Conservation (phyloP, 2,329 filamentous ascomycete species). For the Tolypocladium paradoxum region DNA sequence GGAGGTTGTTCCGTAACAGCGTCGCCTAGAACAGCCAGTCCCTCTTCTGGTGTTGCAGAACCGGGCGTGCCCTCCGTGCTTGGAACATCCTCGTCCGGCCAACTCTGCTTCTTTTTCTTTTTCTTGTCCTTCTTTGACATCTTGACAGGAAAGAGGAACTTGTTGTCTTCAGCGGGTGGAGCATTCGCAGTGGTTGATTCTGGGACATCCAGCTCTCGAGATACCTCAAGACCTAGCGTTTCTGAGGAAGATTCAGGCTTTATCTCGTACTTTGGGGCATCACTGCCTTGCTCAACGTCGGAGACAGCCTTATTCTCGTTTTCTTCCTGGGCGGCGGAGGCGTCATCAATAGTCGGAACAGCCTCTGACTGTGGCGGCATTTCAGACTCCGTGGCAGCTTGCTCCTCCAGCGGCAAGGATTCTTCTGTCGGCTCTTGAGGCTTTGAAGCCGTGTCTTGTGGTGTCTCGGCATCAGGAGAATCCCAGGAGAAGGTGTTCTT, state of each 20-base stretch:
- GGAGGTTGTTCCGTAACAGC: slow-evolving; percentile 9
- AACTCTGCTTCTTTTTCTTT: slow-evolving; percentile 19
- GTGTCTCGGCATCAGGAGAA: background rate
- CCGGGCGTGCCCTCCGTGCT: background rate
- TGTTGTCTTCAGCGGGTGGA: slow-evolving; percentile 1
- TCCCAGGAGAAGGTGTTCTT: slow-evolving; percentile 6
- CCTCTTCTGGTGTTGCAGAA: slow-evolving; percentile 9
- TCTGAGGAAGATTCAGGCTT: background rate
- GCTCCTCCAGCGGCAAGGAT: background rate
- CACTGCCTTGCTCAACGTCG: background rate
- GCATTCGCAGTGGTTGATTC: background rate
- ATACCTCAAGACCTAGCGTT: background rate
- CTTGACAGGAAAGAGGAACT: slow-evolving; percentile 10
- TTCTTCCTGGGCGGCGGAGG: background rate
- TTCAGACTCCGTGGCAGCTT: background rate
- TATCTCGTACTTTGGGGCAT: background rate
- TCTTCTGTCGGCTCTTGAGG: background rate
- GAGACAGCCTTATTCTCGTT: background rate
- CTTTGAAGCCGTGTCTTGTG: background rate
- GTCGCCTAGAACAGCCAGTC: slow-evolving; percentile 6
- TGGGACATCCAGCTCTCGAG: background rate
- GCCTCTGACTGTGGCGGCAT: background rate
- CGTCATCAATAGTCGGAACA: background rate
- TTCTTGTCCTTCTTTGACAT: slow-evolving; percentile 24
- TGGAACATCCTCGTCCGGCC: background rate